phyloP scores from a whole-genome alignment of 257 asterid species.

The Primulina eburnea region DNA sequence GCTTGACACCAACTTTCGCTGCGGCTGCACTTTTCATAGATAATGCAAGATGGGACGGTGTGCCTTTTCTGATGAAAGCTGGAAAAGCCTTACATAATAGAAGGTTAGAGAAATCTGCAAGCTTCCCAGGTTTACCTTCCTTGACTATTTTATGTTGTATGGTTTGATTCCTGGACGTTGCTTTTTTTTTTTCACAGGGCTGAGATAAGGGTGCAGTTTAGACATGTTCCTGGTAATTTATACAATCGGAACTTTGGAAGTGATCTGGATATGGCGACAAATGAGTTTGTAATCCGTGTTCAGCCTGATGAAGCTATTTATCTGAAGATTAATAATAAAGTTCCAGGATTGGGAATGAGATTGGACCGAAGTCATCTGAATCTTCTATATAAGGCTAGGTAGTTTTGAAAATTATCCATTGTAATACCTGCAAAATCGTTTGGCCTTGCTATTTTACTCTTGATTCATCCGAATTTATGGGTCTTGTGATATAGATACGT shows the following conservation, averaged over 20 bases:
- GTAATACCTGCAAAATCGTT: background rate
- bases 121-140: background rate
- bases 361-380: constrained; percentile 87
- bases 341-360: constrained; percentile 92
- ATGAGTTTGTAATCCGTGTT: constrained; percentile 96
- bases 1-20: constrained; percentile 94
- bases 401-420: constrained; percentile 7
- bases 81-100: constrained; percentile 87
- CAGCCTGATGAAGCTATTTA: constrained; percentile 95
- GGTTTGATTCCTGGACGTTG: background rate
- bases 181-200: constrained; percentile 39
- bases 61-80: constrained; percentile 95
- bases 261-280: constrained; percentile 80
- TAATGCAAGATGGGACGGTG: constrained; percentile 97
- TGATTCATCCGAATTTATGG: background rate
- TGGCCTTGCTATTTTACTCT: background rate
- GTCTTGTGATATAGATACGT: constrained; percentile 51
- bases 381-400: constrained; percentile 93
- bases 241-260: constrained; percentile 69
- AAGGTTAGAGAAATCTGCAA: constrained; percentile 40
- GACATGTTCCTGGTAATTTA: constrained; percentile 90
- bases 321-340: constrained; percentile 88
- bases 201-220: constrained; percentile 92
- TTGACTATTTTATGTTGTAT: background rate
- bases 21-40: constrained; percentile 96